These are phyloP conservation scores for Kwoniella mangroviensis DNA, from an alignment of 768 basidiomycete species.

Conservation along the genomic window DNA sequence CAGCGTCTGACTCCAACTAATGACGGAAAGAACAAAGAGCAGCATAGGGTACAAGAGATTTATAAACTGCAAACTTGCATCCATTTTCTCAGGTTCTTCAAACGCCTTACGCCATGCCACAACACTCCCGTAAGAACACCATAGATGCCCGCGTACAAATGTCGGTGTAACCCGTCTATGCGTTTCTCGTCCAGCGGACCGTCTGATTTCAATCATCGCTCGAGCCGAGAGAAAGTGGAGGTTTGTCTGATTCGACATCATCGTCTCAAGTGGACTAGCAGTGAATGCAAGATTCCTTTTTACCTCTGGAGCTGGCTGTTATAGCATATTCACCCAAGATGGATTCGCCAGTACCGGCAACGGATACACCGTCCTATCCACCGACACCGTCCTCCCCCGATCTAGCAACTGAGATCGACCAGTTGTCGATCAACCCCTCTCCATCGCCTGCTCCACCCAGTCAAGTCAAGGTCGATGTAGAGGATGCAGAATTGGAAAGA, in stretches of 20 bases:
- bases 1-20: too few species aligned
- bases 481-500: constrained; percentile 40
- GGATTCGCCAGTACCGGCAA: background rate
- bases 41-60: too few species aligned
- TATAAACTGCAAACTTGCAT: too few species aligned
- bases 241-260: background rate
- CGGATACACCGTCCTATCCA: background rate
- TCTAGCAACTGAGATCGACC: background rate
- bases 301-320: background rate
- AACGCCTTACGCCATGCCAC: too few species aligned
- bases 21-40: too few species aligned
- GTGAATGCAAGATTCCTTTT: background rate
- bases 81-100: too few species aligned
- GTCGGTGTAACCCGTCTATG: constrained; percentile 3
- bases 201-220: background rate
- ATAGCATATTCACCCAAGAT: background rate
- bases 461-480: background rate
- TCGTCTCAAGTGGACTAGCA: background rate
- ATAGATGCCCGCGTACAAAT: background rate
- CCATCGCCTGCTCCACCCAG: background rate
- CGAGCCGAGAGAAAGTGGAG: constrained; percentile 3
- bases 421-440: background rate
- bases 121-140: background rate
- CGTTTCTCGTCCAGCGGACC: background rate
- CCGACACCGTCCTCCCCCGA: background rate